Evolutionary conservation across 352 stramenopile species (phyloP), one percentile per base, ranked within the genome.

Genomic region (Globisporangium spinosum): DNA sequence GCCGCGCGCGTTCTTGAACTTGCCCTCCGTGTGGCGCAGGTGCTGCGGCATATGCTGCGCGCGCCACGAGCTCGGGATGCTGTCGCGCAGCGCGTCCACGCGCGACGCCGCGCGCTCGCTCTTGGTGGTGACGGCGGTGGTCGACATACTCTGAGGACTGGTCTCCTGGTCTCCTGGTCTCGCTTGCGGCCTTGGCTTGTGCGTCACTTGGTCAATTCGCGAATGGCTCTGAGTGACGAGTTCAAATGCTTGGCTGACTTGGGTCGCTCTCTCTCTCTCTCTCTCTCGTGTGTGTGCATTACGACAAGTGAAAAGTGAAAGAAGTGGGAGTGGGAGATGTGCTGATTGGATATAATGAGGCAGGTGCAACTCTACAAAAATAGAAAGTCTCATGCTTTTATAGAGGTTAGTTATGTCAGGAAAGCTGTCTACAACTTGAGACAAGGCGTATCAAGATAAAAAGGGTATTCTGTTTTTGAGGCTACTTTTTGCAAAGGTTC

Each of bases 1-100:
- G 7, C 71, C 75, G 23, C 79, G 76, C 34, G 71, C n/a, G 68
- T 84, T 83, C 27, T 55, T 73, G 67, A 83, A 76, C 10, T 25
- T 67, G 49, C 76, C 77, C 1, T 84, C 69, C n/a, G 70, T 29
- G 20, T 79, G 69, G 29, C 74, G 70, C 40, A 85, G 57, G 38
- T 82, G 65, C 20, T 58, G 2, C 10, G 77, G 77, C 73, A 85
- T 78, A 60, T 53, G 75, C 72, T 63, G 49, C 13, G 73, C 73
- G 61, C 77, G 75, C 12, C 43, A 70, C 3, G 65, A 60, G 49
- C 65, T 65, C 47, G 65, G 65, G 34, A 70, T 34, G 59, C 49
- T 66, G 8, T 17, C 45, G 32, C 65, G 65, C n/a, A 70, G 25
- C 29, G 55, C 32, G 43, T 69, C 64, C 17, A 66, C 49, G 38